Evolutionary conservation across 331 rosid genomes (phyloP).

Genomic region (Malus hybrid): DNA sequence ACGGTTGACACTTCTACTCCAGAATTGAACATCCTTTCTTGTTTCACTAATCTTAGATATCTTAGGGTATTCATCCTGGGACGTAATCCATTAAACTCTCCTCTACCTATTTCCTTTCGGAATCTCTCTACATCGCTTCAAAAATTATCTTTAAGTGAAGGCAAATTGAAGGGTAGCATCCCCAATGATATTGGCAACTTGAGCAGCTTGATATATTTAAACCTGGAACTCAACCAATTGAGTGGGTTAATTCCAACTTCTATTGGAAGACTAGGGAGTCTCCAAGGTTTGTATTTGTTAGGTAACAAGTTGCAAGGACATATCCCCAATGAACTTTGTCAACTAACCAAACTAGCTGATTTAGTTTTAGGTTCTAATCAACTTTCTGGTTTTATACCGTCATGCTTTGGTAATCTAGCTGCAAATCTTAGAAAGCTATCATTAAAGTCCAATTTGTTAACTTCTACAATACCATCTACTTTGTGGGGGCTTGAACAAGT

Average conservation of each 20-base stretch:
- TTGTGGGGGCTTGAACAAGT: background rate
- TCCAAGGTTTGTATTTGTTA: background rate
- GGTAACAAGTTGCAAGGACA: background rate
- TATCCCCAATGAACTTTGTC: background rate
- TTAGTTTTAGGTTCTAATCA: background rate
- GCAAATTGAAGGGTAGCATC: background rate
- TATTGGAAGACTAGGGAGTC: background rate
- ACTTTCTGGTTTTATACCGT: background rate
- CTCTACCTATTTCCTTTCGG: background rate
- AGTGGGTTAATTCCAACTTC: background rate
- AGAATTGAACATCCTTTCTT: background rate
- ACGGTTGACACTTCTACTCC: background rate
- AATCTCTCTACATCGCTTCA: background rate
- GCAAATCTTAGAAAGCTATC: background rate
- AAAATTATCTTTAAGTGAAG: background rate
- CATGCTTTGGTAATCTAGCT: background rate
- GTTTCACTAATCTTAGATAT: background rate
- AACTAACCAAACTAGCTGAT: background rate
- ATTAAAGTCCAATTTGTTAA: background rate
- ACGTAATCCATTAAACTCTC: background rate
- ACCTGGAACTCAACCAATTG: background rate
- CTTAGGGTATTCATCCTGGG: background rate
- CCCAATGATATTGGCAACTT: background rate
- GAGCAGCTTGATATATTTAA: background rate
- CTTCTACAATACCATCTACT: background rate